Base-by-base conservation (phyloP, 1,284 basidiomycete genomes). In the Pulveroboletus sp. region DNA sequence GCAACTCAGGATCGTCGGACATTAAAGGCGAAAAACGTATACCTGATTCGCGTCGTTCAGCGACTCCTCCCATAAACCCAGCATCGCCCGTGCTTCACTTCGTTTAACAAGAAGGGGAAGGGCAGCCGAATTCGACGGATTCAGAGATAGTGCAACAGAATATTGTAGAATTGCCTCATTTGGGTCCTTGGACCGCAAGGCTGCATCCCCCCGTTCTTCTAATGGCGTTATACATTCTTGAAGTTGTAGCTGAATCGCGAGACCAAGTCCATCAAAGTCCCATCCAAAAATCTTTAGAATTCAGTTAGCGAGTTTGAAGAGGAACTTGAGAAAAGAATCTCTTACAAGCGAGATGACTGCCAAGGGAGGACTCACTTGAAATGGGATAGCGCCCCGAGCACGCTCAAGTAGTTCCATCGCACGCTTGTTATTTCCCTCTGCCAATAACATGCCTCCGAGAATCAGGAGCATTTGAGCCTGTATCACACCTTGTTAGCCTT, bases 121-220 rank as follows among this genome's bases (percentile, higher is more conserved):
- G 20, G 36, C 36, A 40, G 39, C 7, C 4, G 20, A 6, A 11
- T 31, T 31, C 29, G 29, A 31, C 29, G 39, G 39, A 3, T 40
- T 22, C 20, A 40, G 39, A 11, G 39, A 40, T 20, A 40, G 8
- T 9, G 39, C 39, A 17, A 22, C 14, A 2, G 39, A 40, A 4
- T 40, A 40, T 22, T 49, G 35, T 28, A 47, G 42, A 17, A 57
- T 56, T 7, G 56, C 56, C 17, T 57, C 42, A 15, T 56, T 39
- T n/a, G 38, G 20, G 20, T 39, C 10, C 18, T 14, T 20, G 15
- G 10, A 39, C 11, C 5, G 8, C 38, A 39, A 20, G 38, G 38
- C 20, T 20, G 38, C 38, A 14, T 22, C 17, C 18, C 38, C 17
- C 12, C 38, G 12, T n/a, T 9, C 20, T 14, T 3, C 38, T 11